A percentile compares a stretch with the other conserved stretches of the same genome.
Conservation (phyloP, 2,329 filamentous ascomycete species). For the Harringtonia lauricola region DNA sequence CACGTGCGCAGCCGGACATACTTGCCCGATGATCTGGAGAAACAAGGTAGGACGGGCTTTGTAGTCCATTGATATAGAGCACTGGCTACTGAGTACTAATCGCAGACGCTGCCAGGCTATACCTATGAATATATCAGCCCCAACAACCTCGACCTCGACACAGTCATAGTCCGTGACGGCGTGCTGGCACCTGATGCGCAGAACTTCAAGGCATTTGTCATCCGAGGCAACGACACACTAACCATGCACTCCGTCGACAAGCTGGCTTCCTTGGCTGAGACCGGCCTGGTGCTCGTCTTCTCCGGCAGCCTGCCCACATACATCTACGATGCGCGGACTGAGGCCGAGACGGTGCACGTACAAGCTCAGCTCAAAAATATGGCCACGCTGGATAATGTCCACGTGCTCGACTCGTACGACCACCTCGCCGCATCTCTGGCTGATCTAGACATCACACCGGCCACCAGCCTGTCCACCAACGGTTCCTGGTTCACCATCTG, state of each 20-base stretch:
- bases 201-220: conserved; percentile 29
- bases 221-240: conserved; percentile 21
- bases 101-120: not conserved
- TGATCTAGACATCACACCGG: conserved; percentile 20
- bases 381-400: conserved; percentile 20
- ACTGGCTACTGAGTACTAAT: not conserved
- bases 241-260: conserved; percentile 21
- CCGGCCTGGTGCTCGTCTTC: conserved; percentile 30
- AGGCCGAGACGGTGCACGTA: conserved; percentile 5
- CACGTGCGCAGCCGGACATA: not conserved
- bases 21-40: conserved; percentile 4
- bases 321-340: conserved; percentile 10
- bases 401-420: conserved; percentile 17
- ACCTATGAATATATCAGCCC: conserved; percentile 33
- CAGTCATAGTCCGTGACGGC: conserved; percentile 23
- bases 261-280: conserved; percentile 22
- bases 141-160: conserved; percentile 27
- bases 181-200: conserved; percentile 26
- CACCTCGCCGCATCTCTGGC: conserved; percentile 20
- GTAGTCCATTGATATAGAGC: not conserved
- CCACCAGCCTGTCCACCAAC: conserved; percentile 16
- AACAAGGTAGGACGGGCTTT: conserved; percentile 2
- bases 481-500: conserved; percentile 24
- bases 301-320: conserved; percentile 18
- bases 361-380: conserved; percentile 15